A percentile compares a stretch with the other conserved stretches of the same genome.
Evolutionary conservation across 2,329 filamentous ascomycete genomes (phyloP).

Genomic region (Gaeumannomyces tritici): DNA sequence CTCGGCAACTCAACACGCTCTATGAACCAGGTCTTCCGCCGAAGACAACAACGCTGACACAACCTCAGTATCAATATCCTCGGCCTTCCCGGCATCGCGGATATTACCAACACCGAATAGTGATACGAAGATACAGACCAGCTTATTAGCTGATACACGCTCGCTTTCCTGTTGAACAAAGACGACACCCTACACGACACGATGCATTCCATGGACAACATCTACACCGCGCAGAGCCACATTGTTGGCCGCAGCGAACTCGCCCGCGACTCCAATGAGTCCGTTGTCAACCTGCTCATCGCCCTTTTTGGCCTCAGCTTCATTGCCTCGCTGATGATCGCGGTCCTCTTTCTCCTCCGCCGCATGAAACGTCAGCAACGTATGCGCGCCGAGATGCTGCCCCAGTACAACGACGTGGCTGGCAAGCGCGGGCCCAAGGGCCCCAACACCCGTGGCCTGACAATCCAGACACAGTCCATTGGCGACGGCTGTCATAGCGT

Average conservation of each 20-base stretch:
- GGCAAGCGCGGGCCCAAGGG: constrained; percentile 31
- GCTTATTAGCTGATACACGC: background rate
- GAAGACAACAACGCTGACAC: background rate
- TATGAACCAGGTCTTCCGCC: too few species aligned
- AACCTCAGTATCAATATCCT: background rate
- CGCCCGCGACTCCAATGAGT: constrained; percentile 32
- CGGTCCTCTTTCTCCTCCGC: constrained; percentile 63
- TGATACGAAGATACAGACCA: background rate
- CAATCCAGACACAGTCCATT: constrained; percentile 40
- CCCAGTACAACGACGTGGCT: constrained; percentile 46
- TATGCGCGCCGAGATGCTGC: constrained; percentile 46
- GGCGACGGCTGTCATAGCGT: constrained; percentile 53
- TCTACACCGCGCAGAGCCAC: constrained; percentile 23
- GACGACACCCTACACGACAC: constrained; percentile 3
- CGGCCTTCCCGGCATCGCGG: background rate
- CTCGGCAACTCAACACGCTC: too few species aligned
- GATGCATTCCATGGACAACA: constrained; percentile 28
- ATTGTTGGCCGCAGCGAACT: constrained; percentile 39
- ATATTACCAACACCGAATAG: background rate
- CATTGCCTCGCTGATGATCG: constrained; percentile 57
- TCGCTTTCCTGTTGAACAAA: background rate
- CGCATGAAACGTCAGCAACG: constrained; percentile 44
- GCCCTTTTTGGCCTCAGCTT: constrained; percentile 70
- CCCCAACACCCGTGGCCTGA: constrained; percentile 41
- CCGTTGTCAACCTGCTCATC: constrained; percentile 69